Conservation (phyloP, 2,329 filamentous ascomycete genomes). For the Xylaria sp. region DNA sequence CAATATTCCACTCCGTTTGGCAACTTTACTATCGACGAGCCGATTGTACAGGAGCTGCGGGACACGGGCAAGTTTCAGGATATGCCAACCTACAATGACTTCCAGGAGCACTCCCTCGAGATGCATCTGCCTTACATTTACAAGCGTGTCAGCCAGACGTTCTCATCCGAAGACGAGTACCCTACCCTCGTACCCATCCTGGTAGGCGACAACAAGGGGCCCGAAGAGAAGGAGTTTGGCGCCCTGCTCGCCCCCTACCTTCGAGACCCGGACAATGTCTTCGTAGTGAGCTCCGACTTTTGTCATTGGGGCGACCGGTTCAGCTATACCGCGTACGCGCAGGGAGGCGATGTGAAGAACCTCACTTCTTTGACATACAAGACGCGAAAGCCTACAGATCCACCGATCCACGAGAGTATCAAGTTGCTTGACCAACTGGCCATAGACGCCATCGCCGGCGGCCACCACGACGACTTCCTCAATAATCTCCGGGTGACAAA, state of each 20-base stretch:
- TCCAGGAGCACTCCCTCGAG: constrained; percentile 91
- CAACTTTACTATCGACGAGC: constrained; percentile 71
- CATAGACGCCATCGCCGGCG: constrained; percentile 85
- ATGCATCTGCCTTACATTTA: constrained; percentile 97
- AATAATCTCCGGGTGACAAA: constrained; percentile 74
- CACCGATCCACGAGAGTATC: constrained; percentile 85
- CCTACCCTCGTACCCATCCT: constrained; percentile 87
- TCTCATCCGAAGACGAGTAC: constrained; percentile 63
- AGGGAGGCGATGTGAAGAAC: constrained; percentile 52
- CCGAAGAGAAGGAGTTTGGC: constrained; percentile 75
- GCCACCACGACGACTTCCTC: constrained; percentile 76
- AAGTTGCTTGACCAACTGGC: constrained; percentile 79
- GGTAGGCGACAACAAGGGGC: constrained; percentile 76
- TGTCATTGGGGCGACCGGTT: constrained; percentile 95
- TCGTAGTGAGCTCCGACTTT: constrained; percentile 94
- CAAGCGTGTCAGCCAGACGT: constrained; percentile 71
- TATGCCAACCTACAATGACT: constrained; percentile 75
- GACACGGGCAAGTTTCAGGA: constrained; percentile 65
- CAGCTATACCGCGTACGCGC: constrained; percentile 80
- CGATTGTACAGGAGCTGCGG: constrained; percentile 61
- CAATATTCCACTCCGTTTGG: constrained; percentile 81
- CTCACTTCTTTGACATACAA: constrained; percentile 53
- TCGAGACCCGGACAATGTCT: constrained; percentile 77
- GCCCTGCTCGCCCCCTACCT: constrained; percentile 80
- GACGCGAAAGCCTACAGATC: constrained; percentile 53